Evolutionary conservation across 768 basidiomycete genomes (phyloP), one percentile per base, ranked within the genome.

Genomic region (Phanerochaete carnosa): DNA sequence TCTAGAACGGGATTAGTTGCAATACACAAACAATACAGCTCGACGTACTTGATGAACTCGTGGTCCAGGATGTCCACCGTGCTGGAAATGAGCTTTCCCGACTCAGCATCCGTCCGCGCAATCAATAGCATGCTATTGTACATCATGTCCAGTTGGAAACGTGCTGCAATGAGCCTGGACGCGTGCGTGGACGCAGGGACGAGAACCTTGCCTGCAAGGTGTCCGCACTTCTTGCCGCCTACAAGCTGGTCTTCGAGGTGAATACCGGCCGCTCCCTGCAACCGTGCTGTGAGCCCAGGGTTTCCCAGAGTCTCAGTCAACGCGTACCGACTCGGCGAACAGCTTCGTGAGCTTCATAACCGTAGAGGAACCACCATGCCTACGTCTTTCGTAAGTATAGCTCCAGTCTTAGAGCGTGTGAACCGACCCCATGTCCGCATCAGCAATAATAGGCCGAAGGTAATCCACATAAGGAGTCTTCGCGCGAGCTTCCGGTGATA

Each of bases 231-330:
- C 78, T 97, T 97, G 28, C 92, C 92, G 30, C 95, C 95, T 64
- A 95, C 92, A 7, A 96, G 79, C 70, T 96, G 94, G 74, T 98
- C 95, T 71, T 98, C 95, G 23, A 97, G 73, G 73, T 98, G 95
- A 52, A 98, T 90, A 16, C 83, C 95, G 9, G 95, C 83, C 15
- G 92, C 91, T 26, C 95, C 95, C 83, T 90, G 63, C 7, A n/a
- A 28, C n/a, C 23, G 28, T 45, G 51, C 33, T 16, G 37, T 11
- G n/a, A 16, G 19, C 16, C 7, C 29, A 45, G 37, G 11, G 22
- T 9, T 55, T 23, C 43, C 33, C 26, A 28, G 13, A 33, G 22
- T 45, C 49, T 4, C 26, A 37, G 50, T 7, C 19, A 9, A 16
- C 55, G 71, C 76, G 72, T 68, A 89, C 89, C 55, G 90, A 89